Evolutionary conservation across 2,329 filamentous ascomycete genomes (phyloP), one percentile per base, ranked within the genome.

Genomic region (Epichloe elymi): DNA sequence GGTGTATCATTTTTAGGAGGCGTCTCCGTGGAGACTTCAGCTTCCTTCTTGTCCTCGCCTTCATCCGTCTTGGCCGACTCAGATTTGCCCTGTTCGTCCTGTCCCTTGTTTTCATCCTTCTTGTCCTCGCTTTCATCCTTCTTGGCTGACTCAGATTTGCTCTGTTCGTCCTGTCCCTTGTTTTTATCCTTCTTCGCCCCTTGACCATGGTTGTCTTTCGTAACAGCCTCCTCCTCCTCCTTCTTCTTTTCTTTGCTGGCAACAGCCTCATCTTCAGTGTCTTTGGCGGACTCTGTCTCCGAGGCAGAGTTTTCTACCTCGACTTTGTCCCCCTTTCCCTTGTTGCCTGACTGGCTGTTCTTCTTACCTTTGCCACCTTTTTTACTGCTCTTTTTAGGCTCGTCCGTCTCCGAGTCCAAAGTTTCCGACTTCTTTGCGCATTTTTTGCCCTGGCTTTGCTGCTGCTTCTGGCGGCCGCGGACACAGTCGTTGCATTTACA

Each of bases 401-500:
- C 59, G 1, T 51, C 54, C 37, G 51, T 54, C n/a, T 47, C 51
- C 4, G 43, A 30, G 17, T 46, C 39, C 8, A 26, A 43, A 4
- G 17, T 14, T 46, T 47, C 45, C 35, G 19, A 6, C 33, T 55
- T 49, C 19, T 54, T 54, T 6, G 51, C 48, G 6, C 36, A 53
- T 5, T 53, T 47, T n/a, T 53, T 52, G 5, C n/a, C 20, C 12
- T 38, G 36, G n/a, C 51, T 44, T 11, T 52, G 51, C 23, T 52
- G 51, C 23, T 48, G 14, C 17, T 53, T 57, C 38, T 51, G 47
- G n/a, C 50, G 51, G 23, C 57, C 55, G 39, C 57, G 57, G 35
- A 54, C 42, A 50, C 63, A 66, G 43, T 54, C 51, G 20, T 44
- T 48, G 40, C 63, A 65, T 51, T 58, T 46, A 53, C 63, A 65